Evolutionary conservation across 352 stramenopile species (phyloP), one percentile per base, ranked within the genome.

Genomic region (Pythium pyrilobum): DNA sequence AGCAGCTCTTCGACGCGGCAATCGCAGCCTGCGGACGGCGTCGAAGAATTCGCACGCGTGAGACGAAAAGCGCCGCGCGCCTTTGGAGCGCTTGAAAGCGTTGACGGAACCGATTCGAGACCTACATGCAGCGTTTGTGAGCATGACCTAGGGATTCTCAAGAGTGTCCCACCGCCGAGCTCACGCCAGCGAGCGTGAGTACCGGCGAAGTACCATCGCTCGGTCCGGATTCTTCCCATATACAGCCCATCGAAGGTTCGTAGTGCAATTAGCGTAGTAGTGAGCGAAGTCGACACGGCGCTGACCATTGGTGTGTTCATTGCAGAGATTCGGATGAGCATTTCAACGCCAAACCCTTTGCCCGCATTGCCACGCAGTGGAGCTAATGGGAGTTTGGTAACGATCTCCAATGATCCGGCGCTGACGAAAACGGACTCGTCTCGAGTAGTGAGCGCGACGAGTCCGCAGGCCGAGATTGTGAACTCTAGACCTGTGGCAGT

Each of bases 101-200:
- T 23, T 16, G 9, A 8, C 7, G 3, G 31, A 27, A 4, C 10
- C 16, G 18, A 13, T 18, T 11, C 23, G 6, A 4, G 23, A 46
- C 18, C 4, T 37, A 16, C 16, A 54, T 53, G 53, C 20, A 34
- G 23, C 34, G 54, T 31, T 16, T 21, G 46, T 55, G 45, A 62
- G 44, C 20, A 62, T 62, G 54, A 52, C 45, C 44, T 41, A 52
- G 51, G 45, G 37, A 62, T 32, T 4, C 31, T 25, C 45, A 41
- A 52, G 23, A 43, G 6, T 33, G 13, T 36, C 13, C 7, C 10
- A 32, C 8, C 20, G 20, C 13, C 10, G 12, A 37, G 32, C 34
- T 28, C 29, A 27, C 23, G 12, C 21, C 13, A 2, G 5, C 42
- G 9, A 10, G 45, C 25, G 11, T 47, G 34, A 10, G 41, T 25